A percentile compares a stretch with the other conserved stretches of the same genome.
phyloP scores from a whole-genome alignment of 768 basidiomycete genomes.

The Myochromella boudieri region DNA sequence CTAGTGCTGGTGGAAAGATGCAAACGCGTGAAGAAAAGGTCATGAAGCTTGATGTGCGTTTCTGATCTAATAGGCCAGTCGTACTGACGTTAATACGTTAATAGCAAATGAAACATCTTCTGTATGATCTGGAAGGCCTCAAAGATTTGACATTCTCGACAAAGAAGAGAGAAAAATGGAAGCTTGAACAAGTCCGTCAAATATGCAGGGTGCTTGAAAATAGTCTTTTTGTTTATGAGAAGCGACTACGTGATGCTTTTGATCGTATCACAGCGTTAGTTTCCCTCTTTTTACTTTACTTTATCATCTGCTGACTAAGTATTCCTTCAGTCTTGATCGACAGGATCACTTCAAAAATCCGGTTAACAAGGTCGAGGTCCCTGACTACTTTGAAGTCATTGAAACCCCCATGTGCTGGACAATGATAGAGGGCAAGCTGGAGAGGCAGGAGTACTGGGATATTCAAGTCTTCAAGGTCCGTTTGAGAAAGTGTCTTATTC shows the following conservation, averaged over 20 bases:
- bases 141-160: conserved; percentile 64
- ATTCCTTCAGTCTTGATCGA: conserved; percentile 61
- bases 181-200: conserved; percentile 66
- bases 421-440: conserved; percentile 78
- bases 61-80: not conserved
- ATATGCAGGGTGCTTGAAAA: conserved; percentile 64
- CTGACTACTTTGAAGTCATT: conserved; percentile 90
- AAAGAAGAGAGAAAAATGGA: conserved; percentile 79
- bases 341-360: conserved; percentile 79
- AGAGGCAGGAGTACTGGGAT: conserved; percentile 81
- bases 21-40: conserved; percentile 83
- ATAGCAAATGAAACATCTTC: conserved; percentile 59
- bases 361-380: conserved; percentile 75
- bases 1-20: conserved; percentile 57
- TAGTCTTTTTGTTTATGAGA: conserved; percentile 68
- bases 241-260: conserved; percentile 59
- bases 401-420: conserved; percentile 88
- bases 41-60: conserved; percentile 75
- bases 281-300: not conserved
- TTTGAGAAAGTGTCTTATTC: not conserved
- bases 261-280: conserved; percentile 71
- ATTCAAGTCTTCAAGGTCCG: conserved; percentile 68
- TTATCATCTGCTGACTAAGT: conserved; percentile 8
- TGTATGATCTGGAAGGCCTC: conserved; percentile 76
- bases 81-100: not conserved